A percentile compares a stretch with the other conserved stretches of the same genome.
Evolutionary conservation across 257 asterid genomes (phyloP).

Genomic region (Galeopsis tetrahit): DNA sequence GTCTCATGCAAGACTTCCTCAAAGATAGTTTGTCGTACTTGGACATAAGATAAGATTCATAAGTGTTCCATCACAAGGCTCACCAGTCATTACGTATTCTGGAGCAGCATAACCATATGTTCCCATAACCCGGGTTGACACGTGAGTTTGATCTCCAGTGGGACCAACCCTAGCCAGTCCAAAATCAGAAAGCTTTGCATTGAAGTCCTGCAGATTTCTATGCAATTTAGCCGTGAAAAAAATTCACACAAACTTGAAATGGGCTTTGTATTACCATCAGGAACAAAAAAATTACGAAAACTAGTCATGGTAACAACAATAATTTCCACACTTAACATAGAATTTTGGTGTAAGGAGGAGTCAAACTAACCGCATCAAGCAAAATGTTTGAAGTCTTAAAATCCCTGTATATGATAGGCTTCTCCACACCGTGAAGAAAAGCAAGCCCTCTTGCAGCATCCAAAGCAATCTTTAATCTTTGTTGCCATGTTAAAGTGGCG

Average conservation of each 20-base stretch:
- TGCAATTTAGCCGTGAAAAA: conserved; percentile 17
- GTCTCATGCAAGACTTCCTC: too few relatives aligned
- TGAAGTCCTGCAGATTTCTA: conserved; percentile 66
- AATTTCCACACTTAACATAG: neutral
- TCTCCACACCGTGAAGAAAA: conserved; percentile 91
- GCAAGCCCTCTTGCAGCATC: conserved; percentile 98
- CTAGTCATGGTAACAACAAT: conserved; percentile 1
- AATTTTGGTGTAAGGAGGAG: conserved; percentile 3
- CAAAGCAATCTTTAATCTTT: conserved; percentile 84
- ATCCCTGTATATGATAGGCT: conserved; percentile 90
- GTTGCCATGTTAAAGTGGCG: conserved; percentile 70
- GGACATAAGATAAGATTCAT: conserved; percentile 6
- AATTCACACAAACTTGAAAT: neutral
- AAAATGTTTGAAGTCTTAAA: conserved; percentile 89
- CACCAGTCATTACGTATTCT: conserved; percentile 98
- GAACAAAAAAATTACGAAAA: neutral
- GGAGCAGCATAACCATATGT: conserved; percentile 99
- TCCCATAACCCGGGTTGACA: conserved; percentile 97
- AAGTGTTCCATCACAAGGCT: conserved; percentile 36
- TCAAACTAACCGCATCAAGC: conserved; percentile 76
- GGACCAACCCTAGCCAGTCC: conserved; percentile 98
- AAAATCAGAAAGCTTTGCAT: conserved; percentile 93
- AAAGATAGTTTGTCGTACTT: neutral
- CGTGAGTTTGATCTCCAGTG: conserved; percentile 96
- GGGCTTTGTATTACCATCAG: conserved; percentile 4